phyloP scores from a whole-genome alignment of 2,329 filamentous ascomycete species.

The Arthrobotrys megalospora region DNA sequence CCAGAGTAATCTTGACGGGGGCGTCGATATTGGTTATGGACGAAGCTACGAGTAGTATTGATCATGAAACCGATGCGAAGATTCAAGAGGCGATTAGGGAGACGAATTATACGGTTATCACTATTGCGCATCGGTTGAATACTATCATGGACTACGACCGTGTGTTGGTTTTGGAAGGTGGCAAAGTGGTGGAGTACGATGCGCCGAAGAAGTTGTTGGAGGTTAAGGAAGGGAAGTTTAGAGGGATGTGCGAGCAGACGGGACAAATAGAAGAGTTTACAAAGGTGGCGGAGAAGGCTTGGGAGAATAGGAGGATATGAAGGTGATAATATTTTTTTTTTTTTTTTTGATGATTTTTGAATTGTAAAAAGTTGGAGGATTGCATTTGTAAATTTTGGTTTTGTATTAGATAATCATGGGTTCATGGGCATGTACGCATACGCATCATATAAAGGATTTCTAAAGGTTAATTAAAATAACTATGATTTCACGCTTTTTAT shows the following conservation, averaged over 20 bases:
- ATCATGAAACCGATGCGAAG: conserved; percentile 81
- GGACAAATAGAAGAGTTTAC: conserved; percentile 73
- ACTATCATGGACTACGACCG: conserved; percentile 84
- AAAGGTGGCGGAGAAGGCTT: conserved; percentile 66
- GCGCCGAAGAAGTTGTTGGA: conserved; percentile 75
- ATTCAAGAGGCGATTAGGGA: conserved; percentile 82
- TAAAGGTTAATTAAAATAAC: no score
- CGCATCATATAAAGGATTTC: no score
- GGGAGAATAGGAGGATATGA: conserved; percentile 27
- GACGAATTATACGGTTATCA: conserved; percentile 77
- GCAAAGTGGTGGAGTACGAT: conserved; percentile 78
- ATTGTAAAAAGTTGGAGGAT: conserved; percentile 1
- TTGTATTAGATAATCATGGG: no score
- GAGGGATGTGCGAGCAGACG: conserved; percentile 72
- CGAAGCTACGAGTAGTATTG: conserved; percentile 83
- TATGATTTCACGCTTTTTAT: no score
- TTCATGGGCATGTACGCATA: no score
- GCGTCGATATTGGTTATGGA: conserved; percentile 85
- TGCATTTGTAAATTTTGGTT: not conserved
- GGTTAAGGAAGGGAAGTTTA: conserved; percentile 50
- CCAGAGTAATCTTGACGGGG: conserved; percentile 79
- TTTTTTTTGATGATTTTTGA: not conserved
- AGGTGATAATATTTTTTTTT: not conserved
- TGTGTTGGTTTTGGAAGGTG: conserved; percentile 80
- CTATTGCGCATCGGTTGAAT: conserved; percentile 82